These are phyloP conservation scores for Macadamia tetraphylla DNA, from an alignment of 164 flowering plant genomes.

Conservation along the genomic window DNA sequence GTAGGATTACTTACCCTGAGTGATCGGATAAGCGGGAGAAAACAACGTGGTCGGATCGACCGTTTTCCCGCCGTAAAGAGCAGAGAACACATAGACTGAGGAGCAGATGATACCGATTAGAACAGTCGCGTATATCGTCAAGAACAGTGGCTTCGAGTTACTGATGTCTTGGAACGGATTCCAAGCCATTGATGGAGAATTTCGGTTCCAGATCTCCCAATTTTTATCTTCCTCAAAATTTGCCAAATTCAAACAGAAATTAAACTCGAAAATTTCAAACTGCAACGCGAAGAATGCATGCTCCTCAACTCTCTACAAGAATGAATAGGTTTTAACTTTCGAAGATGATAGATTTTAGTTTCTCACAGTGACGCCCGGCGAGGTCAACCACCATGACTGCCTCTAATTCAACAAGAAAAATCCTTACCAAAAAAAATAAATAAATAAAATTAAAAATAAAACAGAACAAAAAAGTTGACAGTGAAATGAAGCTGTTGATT, in stretches of 20 bases:
- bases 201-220: background rate
- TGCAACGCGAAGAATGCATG: background rate
- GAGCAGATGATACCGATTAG: constrained; percentile 67
- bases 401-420: no score
- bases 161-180: constrained; percentile 38
- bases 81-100: constrained; percentile 66
- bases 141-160: constrained; percentile 63
- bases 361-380: background rate
- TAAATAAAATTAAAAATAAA: no score
- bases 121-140: constrained; percentile 74
- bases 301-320: background rate
- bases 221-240: no score
- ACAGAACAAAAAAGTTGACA: no score
- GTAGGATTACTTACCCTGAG: constrained; percentile 6
- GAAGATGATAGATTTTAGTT: no score
- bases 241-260: background rate
- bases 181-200: constrained; percentile 8
- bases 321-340: background rate
- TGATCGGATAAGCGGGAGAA: constrained; percentile 20
- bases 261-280: background rate
- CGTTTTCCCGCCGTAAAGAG: constrained; percentile 40
- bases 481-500: no score
- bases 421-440: no score
- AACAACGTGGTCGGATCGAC: constrained; percentile 18
- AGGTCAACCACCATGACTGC: background rate